Conservation (phyloP, 2,329 filamentous ascomycete species). For the Thyridium curvatum region DNA sequence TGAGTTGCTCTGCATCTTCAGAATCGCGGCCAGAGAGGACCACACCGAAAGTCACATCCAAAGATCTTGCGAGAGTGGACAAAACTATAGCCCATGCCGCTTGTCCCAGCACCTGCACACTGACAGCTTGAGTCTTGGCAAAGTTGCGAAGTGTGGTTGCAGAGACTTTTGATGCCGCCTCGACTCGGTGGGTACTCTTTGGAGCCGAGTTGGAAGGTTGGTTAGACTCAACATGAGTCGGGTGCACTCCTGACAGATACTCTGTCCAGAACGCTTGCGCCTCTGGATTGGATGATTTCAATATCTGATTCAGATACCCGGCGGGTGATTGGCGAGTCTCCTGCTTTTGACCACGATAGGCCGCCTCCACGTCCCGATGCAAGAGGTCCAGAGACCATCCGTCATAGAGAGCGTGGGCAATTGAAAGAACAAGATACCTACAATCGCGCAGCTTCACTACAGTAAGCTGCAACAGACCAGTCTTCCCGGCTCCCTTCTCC, state of each 20-base stretch:
- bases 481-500: constrained; percentile 22
- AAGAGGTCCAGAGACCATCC: constrained; percentile 75
- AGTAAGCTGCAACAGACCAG: constrained; percentile 42
- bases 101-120: constrained; percentile 70
- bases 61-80: constrained; percentile 51
- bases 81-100: constrained; percentile 70
- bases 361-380: constrained; percentile 61
- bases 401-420: constrained; percentile 85
- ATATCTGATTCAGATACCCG: constrained; percentile 46
- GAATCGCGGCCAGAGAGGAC: constrained; percentile 81
- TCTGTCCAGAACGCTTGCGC: constrained; percentile 64
- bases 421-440: constrained; percentile 55
- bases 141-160: constrained; percentile 42
- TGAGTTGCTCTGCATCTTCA: constrained; percentile 56
- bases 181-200: constrained; percentile 27
- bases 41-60: constrained; percentile 77
- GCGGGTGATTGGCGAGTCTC: constrained; percentile 40
- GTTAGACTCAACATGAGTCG: constrained; percentile 18
- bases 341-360: constrained; percentile 47
- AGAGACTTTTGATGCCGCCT: constrained; percentile 36
- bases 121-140: constrained; percentile 62
- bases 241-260: constrained; percentile 48
- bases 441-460: constrained; percentile 26
- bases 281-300: constrained; percentile 33
- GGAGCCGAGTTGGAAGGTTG: neutral